Evolutionary conservation across 1,284 basidiomycete genomes (phyloP).

Genomic region (Rhizoctonia solani): DNA sequence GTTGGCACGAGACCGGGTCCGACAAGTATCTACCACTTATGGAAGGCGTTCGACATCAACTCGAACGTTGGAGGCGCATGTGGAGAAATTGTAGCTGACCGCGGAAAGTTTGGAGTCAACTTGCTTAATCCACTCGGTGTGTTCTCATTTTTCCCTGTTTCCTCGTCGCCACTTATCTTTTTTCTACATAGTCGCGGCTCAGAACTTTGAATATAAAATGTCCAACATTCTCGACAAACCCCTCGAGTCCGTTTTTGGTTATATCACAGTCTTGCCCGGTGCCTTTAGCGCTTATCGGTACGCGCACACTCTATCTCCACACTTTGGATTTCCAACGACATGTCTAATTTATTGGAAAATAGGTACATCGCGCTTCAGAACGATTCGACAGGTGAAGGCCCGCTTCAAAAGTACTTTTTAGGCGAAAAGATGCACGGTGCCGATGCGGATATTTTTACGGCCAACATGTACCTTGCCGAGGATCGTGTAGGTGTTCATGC

Average conservation of each 20-base stretch:
- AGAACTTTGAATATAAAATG: constrained; percentile 98
- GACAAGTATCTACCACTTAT: constrained; percentile 90
- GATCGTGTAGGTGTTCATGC: constrained; percentile 71
- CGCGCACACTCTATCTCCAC: too few relatives aligned
- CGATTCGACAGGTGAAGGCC: constrained; percentile 79
- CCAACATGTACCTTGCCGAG: constrained; percentile 95
- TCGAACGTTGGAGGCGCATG: constrained; percentile 95
- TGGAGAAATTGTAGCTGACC: constrained; percentile 93
- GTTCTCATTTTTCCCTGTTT: constrained; percentile 44
- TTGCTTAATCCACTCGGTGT: constrained; percentile 78
- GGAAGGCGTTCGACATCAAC: constrained; percentile 97
- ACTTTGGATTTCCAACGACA: background rate
- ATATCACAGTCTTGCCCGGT: constrained; percentile 90
- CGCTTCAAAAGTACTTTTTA: constrained; percentile 91
- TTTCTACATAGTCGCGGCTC: constrained; percentile 66
- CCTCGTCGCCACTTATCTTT: constrained; percentile 1
- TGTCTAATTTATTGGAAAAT: constrained; percentile 36
- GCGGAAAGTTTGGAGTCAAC: constrained; percentile 78
- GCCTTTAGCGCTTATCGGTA: constrained; percentile 87
- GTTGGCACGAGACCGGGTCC: constrained; percentile 93
- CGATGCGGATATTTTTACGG: constrained; percentile 86
- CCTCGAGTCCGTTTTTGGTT: constrained; percentile 74
- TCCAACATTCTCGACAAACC: constrained; percentile 92
- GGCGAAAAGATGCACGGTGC: constrained; percentile 93
- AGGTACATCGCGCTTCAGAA: constrained; percentile 88